phyloP scores from a whole-genome alignment of 2,329 filamentous ascomycete genomes.

The Arthrobotrys pseudoclavata region DNA sequence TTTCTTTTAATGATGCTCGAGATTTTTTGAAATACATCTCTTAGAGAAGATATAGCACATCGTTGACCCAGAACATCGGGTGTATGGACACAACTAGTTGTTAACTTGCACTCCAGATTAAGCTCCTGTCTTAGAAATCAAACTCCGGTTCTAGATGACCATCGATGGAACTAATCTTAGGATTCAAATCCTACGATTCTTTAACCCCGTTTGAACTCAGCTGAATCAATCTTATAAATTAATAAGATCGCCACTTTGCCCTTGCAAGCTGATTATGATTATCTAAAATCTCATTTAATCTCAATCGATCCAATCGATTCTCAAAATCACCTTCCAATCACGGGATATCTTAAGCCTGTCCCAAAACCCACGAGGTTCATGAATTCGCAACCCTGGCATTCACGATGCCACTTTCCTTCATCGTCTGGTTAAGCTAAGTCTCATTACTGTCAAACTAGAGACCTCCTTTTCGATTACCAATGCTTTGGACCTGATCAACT shows the following conservation, averaged over 20 bases:
- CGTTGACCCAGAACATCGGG: too few relatives aligned
- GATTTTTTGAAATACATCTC: too few relatives aligned
- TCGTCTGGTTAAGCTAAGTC: neutral
- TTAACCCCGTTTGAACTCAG: neutral
- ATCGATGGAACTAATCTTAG: too few relatives aligned
- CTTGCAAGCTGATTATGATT: conserved; percentile 4
- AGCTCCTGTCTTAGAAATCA: too few relatives aligned
- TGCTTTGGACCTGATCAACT: neutral
- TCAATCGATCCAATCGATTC: conserved; percentile 4
- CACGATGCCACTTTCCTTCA: conserved; percentile 10
- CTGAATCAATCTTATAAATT: neutral
- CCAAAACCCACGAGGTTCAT: neutral
- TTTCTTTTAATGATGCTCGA: too few relatives aligned
- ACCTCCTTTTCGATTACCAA: conserved; percentile 4
- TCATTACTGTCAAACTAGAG: conserved; percentile 12
- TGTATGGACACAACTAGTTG: too few relatives aligned
- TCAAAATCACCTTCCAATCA: conserved; percentile 11
- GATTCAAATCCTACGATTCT: neutral
- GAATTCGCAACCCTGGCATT: neutral
- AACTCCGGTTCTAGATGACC: too few relatives aligned
- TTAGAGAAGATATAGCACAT: too few relatives aligned
- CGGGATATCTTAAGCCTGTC: conserved; percentile 9
- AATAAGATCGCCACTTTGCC: conserved; percentile 1
- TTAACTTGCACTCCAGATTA: too few relatives aligned
- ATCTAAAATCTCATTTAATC: conserved; percentile 26